Evolutionary conservation across 2,329 filamentous ascomycete species (phyloP), one percentile per base, ranked within the genome.

Genomic region (Malbranchea zuffiana): DNA sequence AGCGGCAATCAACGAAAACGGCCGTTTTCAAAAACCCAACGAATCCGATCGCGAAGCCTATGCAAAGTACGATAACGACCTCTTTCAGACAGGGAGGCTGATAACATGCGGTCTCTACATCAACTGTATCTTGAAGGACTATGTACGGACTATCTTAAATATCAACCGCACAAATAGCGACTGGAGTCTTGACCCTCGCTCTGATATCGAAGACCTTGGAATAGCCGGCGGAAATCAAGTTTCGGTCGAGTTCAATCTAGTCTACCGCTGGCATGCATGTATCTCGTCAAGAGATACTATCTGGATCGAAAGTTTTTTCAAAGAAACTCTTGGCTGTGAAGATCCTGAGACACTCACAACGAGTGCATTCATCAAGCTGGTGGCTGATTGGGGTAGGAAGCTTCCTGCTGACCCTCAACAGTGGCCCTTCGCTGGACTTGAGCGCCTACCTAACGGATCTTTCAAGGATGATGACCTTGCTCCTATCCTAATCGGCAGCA

Each of bases 381-480:
- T 83, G 13, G 62, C 61, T 40, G 67, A 71, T 44, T 75, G 75
- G 18, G 75, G 79, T 40, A 52, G 55, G 8, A 56, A 58, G 1
- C 69, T 80, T 7, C 66, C 72, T 1, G 56, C 67, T 0, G 79
- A 85, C 40, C 80, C 80, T 0, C 60, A 57, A 0, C 59, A 78
- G 46, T 71, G 81, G 8, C 61, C 61, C 0, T 85, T 86, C 49
- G 72, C 67, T 2, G 68, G 69, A 1, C 69, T 82, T 46, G 53
- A 70, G 49, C 69, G 80, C 3, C 67, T 71, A 0, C 47, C 62
- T 0, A 66, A 82, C 37, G 80, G 80, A 3, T 69, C 59, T n/a
- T 77, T 81, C 48, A 60, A 66, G 18, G 82, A 87, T 37, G 75
- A 82, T 32, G 76, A 79, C 1, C 68, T 87, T 0, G 80, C 82